Percentiles rank a stretch among this genome's conserved stretches.
Conservation (phyloP, 169 alveolate species). For the Ichthyophthirius multifiliis region DNA sequence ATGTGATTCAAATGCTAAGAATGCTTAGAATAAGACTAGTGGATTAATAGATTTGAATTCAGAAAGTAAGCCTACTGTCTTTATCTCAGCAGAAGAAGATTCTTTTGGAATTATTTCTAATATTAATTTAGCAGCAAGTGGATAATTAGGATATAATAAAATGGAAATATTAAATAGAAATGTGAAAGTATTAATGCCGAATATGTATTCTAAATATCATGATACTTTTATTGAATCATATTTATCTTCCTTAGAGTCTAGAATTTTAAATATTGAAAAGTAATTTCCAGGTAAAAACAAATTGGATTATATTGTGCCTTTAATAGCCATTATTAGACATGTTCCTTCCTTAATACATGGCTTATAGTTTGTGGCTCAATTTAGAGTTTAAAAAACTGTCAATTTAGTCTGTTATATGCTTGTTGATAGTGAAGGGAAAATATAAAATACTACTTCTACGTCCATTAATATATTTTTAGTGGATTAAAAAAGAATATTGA, state of each 20-base stretch:
- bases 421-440: neutral
- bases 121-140: constrained; percentile 9
- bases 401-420: neutral
- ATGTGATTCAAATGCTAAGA: neutral
- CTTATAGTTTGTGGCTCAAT: neutral
- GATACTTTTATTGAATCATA: constrained; percentile 27
- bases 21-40: neutral
- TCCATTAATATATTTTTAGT: neutral
- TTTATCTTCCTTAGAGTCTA: constrained; percentile 29
- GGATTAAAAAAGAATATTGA: neutral
- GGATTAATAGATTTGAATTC: constrained; percentile 4
- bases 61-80: neutral
- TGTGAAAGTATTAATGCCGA: constrained; percentile 33
- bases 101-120: neutral
- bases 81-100: constrained; percentile 21
- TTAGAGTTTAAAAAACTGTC: neutral
- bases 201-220: constrained; percentile 35
- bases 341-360: constrained; percentile 20
- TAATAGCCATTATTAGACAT: neutral
- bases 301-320: constrained; percentile 10
- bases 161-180: constrained; percentile 16
- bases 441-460: neutral
- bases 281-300: constrained; percentile 25
- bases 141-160: constrained; percentile 10
- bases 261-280: constrained; percentile 23